phyloP scores from a whole-genome alignment of 2,329 filamentous ascomycete species.

The Xylaria sp. region DNA sequence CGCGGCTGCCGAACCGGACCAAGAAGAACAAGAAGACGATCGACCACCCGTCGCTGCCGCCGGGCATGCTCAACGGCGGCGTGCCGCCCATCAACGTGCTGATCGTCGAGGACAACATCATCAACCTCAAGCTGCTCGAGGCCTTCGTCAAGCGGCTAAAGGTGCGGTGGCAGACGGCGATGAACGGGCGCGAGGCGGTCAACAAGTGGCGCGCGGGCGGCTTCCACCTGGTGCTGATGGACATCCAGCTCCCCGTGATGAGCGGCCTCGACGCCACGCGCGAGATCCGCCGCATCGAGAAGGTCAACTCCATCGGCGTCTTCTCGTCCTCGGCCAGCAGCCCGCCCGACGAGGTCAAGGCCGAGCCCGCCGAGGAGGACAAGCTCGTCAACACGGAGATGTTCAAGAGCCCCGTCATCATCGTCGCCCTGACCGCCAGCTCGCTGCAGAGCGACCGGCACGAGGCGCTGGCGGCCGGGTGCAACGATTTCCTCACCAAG shows the following conservation, averaged over 20 bases:
- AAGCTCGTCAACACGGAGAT: constrained; percentile 67
- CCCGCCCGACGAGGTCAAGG: constrained; percentile 50
- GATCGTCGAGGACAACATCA: constrained; percentile 98
- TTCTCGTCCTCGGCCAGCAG: constrained; percentile 72
- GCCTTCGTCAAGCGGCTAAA: constrained; percentile 95
- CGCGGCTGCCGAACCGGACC: constrained; percentile 47
- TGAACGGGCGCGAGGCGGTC: constrained; percentile 92
- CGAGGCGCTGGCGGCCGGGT: constrained; percentile 90
- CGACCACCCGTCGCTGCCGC: constrained; percentile 51
- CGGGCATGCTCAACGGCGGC: constrained; percentile 73
- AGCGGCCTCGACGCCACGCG: constrained; percentile 92
- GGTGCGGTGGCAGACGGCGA: constrained; percentile 95
- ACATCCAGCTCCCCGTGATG: constrained; percentile 97
- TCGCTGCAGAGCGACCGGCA: constrained; percentile 94
- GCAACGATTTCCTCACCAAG: constrained; percentile 98
- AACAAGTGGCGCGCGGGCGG: constrained; percentile 90
- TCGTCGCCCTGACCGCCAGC: constrained; percentile 93
- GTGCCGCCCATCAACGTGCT: constrained; percentile 96
- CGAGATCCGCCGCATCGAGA: constrained; percentile 87
- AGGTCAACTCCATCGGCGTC: constrained; percentile 89
- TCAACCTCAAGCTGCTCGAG: constrained; percentile 91
- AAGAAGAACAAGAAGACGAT: constrained; percentile 58
- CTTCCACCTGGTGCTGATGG: constrained; percentile 96
- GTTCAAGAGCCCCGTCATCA: constrained; percentile 97
- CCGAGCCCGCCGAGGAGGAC: constrained; percentile 64